These are phyloP conservation scores for Elsinoe necatrix DNA, from an alignment of 2,329 filamentous ascomycete genomes.

Conservation along the genomic window DNA sequence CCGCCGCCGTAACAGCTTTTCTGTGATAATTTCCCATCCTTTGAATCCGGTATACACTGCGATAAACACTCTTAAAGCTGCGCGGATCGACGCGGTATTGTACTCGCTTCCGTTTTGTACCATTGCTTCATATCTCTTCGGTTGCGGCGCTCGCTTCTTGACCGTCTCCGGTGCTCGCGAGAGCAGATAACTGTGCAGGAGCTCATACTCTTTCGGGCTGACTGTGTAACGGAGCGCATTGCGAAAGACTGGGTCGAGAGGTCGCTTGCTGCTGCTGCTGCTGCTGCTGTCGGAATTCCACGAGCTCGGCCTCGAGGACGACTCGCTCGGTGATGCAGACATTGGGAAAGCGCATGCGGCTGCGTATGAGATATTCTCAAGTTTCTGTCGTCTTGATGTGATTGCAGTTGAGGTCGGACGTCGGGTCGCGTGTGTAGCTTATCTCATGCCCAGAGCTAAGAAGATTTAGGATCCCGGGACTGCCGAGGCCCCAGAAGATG, in stretches of 20 bases:
- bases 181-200: conserved; percentile 73
- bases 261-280: conserved; percentile 14
- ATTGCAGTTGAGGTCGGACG: neutral
- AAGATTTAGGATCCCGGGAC: conserved; percentile 1
- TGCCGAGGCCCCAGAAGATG: conserved; percentile 1
- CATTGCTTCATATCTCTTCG: conserved; percentile 45
- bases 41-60: conserved; percentile 38
- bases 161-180: conserved; percentile 56
- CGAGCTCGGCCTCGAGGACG: neutral
- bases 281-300: conserved; percentile 8
- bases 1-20: conserved; percentile 24
- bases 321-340: conserved; percentile 7
- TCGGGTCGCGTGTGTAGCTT: conserved; percentile 1
- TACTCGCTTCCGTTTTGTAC: conserved; percentile 37
- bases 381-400: neutral
- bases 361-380: neutral
- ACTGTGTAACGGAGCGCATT: conserved; percentile 78
- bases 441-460: neutral
- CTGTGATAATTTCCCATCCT: conserved; percentile 37
- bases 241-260: conserved; percentile 63
- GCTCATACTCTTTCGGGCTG: conserved; percentile 76
- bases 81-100: conserved; percentile 41
- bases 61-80: conserved; percentile 38
- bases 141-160: conserved; percentile 45
- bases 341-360: conserved; percentile 1